Base-by-base conservation (phyloP, 2,329 filamentous ascomycete species). In the Fusarium irregulare region DNA sequence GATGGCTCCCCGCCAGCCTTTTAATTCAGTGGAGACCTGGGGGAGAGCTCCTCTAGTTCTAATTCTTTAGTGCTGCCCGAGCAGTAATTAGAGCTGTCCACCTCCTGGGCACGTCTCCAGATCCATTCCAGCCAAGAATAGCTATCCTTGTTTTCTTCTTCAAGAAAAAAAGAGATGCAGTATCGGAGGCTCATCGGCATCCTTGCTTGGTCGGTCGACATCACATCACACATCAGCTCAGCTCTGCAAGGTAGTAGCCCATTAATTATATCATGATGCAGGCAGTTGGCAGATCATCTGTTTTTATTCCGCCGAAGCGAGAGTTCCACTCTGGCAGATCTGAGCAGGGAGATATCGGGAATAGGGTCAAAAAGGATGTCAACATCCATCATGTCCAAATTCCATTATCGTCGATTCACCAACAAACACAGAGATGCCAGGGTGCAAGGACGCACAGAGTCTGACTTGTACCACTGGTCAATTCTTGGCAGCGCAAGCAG, bases 71-170 rank as follows among this genome's bases (percentile, higher is more conserved):
- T 42, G 37, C 48, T 57, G 37, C 20, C 37, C 49, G 45, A 48
- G 32, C 45, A 61, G 48, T 28, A 49, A 49, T 28, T 48, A 37
- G 30, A 68, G 57, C 64, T 64, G 34, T 42, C 46, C 42, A 64
- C 32, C 47, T 46, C 14, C 37, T 32, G 32, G 16, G 28, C 40
- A 47, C 30, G 23, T 53, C 56, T 64, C 48, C 45, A 57, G 27
- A 51, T 46, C 41, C 64, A 71, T 71, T 71, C 68, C 68, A 71
- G 68, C 68, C 64, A 71, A 64, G 64, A 60, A 30, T 12, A 49
- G 27, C 10, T 41, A 71, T 71, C 59, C 68, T 68, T 70, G 68
- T 50, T 64, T 70, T 61, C 56, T 48, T 14, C 61, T 34, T 45
- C 10, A 55, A 56, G 45, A 34, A 53, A 27, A 41, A 41, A 32